Base-by-base conservation (phyloP, 345 rosid species). In the Heritiera fomes region DNA sequence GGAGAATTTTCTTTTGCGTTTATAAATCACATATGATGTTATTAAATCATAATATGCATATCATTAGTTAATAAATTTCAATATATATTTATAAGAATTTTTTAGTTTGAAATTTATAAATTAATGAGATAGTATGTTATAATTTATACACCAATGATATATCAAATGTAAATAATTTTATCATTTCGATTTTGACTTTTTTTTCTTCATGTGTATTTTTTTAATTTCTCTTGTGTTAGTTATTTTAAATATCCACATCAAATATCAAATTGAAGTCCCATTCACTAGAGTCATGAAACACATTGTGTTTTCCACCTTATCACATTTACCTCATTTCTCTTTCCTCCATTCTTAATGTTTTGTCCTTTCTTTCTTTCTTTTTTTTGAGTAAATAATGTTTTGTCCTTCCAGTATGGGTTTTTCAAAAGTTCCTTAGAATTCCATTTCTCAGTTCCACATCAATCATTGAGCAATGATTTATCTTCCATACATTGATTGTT, bases 381-480 rank as follows among this genome's bases (percentile, higher is more conserved):
- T 23, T 23, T 23, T 23, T 23, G 28, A 23, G 28, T 23, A 23
- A 23, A 23, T 79, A 47, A 55, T 43, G 17, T 71, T 75, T 82
- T 75, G 76, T 82, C 79, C 20, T 78, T 67, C 56, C 15, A 34
- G 32, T 66, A 55, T 53, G 55, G 14, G 41, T 72, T 65, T 79
- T 60, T 1, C 12, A 3, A 30, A 55, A 3, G 38, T 47, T 32
- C n/a, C 28, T 34, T 49, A 7, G 53, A 47, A 10, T n/a, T 61
- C 43, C 11, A 45, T 59, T 58, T 49, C 71, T 43, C 5, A 47
- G 17, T 56, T 32, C 30, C 34, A 45, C 23, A 70, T 72, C 82
- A 78, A 84, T 78, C 46, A 80, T 69, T 78, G 73, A 60, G 68
- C 66, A 63, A 45, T 81, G 47, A 71, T 71, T 53, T 71, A 68